Evolutionary conservation across 805 yeast genomes (phyloP).

Genomic region (Blastobotrys parvus): DNA sequence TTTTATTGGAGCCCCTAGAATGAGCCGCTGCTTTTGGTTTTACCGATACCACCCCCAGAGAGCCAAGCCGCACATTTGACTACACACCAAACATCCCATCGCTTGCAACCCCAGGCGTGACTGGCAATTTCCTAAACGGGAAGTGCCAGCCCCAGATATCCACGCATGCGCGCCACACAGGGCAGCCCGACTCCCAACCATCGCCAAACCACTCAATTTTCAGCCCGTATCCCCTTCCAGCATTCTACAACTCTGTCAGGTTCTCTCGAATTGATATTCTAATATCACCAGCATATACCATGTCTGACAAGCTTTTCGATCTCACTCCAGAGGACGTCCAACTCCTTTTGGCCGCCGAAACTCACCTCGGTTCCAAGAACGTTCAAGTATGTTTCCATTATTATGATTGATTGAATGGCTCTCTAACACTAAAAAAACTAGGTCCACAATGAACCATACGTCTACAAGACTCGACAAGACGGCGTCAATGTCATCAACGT

Average conservation of each 20-base stretch:
- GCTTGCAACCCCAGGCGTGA: too few relatives aligned
- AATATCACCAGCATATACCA: constrained; percentile 1
- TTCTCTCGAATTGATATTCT: not conserved
- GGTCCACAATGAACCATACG: constrained; percentile 73
- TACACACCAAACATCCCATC: too few relatives aligned
- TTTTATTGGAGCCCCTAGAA: too few relatives aligned
- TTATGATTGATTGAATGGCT: too few relatives aligned
- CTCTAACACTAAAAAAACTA: constrained; percentile 20
- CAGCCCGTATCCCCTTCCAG: not conserved
- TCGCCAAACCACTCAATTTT: not conserved
- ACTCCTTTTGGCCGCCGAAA: constrained; percentile 98
- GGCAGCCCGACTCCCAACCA: not conserved
- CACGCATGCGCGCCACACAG: not conserved
- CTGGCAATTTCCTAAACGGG: not conserved
- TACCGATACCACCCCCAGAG: too few relatives aligned
- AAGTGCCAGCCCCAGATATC: not conserved
- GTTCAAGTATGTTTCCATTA: constrained; percentile 46
- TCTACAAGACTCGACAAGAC: constrained; percentile 97
- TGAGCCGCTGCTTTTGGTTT: too few relatives aligned
- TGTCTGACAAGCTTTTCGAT: constrained; percentile 26
- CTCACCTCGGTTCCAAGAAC: constrained; percentile 99
- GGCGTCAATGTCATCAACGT: constrained; percentile 98
- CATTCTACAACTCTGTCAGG: not conserved
- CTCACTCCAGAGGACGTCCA: constrained; percentile 98
- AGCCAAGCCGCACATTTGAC: too few relatives aligned